Conservation (phyloP, 352 stramenopile genomes). For the Pythium dissimile region DNA sequence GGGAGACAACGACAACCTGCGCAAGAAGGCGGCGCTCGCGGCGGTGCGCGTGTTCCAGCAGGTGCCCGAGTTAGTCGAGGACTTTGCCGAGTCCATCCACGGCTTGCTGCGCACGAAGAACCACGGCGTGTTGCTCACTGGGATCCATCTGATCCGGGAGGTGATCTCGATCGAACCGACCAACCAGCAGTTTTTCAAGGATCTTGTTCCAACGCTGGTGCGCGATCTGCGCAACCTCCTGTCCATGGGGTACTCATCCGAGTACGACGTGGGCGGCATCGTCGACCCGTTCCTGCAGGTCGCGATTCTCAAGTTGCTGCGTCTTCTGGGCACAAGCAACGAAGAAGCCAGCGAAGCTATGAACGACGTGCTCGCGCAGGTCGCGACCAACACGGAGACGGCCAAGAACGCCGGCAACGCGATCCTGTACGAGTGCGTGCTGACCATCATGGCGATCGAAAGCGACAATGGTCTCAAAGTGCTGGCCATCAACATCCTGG, state of each 20-base stretch:
- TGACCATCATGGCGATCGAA: slow-evolving; percentile 99
- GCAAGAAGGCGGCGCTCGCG: slow-evolving; percentile 97
- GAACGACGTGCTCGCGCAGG: slow-evolving; percentile 98
- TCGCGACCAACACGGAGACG: slow-evolving; percentile 99
- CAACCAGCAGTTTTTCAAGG: slow-evolving; percentile 73
- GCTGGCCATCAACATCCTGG: slow-evolving; percentile 99
- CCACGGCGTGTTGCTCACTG: slow-evolving; percentile 97
- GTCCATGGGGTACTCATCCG: slow-evolving; percentile 96
- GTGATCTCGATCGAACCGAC: slow-evolving; percentile 83
- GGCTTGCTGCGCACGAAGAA: slow-evolving; percentile 93
- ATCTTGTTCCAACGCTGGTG: slow-evolving; percentile 75
- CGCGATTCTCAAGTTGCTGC: slow-evolving; percentile 88
- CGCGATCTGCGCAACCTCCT: slow-evolving; percentile 94
- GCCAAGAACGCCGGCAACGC: slow-evolving; percentile 99
- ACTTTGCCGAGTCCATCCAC: slow-evolving; percentile 96
- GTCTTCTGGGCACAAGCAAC: slow-evolving; percentile 94
- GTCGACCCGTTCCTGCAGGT: slow-evolving; percentile 98
- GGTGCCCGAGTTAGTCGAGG: slow-evolving; percentile 97
- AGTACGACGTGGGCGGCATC: slow-evolving; percentile 98
- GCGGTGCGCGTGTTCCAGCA: slow-evolving; percentile 92
- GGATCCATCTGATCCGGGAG: slow-evolving; percentile 95
- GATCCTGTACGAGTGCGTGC: slow-evolving; percentile 99
- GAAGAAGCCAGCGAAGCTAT: slow-evolving; percentile 91
- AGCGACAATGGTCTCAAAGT: slow-evolving; percentile 96
- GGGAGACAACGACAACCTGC: slow-evolving; percentile 92